phyloP scores from a whole-genome alignment of 306 rosid genomes.

The Luffa acutangula region DNA sequence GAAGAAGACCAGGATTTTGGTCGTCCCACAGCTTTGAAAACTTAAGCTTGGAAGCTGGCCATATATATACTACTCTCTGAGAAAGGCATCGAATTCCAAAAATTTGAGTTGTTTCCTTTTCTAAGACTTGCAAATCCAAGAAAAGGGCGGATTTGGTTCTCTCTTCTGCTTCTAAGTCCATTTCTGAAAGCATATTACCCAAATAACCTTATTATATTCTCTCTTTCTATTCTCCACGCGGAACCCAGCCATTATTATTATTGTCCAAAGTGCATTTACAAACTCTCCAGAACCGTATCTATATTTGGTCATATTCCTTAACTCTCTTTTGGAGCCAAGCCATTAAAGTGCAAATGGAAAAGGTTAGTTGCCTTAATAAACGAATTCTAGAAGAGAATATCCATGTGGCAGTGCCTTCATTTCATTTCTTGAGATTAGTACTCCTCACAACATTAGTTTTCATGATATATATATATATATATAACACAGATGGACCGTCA shows the following conservation, averaged over 20 bases:
- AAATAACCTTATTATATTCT: background rate
- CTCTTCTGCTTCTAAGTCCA: background rate
- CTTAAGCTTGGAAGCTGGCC: background rate
- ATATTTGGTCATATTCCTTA: background rate
- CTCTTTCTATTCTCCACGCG: background rate
- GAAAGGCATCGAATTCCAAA: background rate
- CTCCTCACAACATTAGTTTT: background rate
- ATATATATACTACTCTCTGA: background rate
- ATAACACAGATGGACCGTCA: background rate
- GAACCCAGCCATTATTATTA: background rate
- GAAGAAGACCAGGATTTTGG: background rate
- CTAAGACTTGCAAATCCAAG: background rate
- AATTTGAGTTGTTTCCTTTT: background rate
- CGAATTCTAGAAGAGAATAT: background rate
- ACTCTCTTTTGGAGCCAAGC: background rate
- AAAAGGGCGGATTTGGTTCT: constrained; percentile 9
- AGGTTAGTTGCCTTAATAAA: background rate
- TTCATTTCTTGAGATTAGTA: background rate
- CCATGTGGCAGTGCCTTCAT: background rate
- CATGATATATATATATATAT: background rate
- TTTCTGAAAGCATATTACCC: constrained; percentile 3
- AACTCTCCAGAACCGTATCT: background rate
- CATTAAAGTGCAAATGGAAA: background rate
- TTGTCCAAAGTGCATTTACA: background rate
- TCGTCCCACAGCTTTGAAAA: background rate